Percentiles rank a stretch among this genome's conserved stretches.
phyloP scores from a whole-genome alignment of 2,329 filamentous ascomycete species.

The Ceratocystis papillata region DNA sequence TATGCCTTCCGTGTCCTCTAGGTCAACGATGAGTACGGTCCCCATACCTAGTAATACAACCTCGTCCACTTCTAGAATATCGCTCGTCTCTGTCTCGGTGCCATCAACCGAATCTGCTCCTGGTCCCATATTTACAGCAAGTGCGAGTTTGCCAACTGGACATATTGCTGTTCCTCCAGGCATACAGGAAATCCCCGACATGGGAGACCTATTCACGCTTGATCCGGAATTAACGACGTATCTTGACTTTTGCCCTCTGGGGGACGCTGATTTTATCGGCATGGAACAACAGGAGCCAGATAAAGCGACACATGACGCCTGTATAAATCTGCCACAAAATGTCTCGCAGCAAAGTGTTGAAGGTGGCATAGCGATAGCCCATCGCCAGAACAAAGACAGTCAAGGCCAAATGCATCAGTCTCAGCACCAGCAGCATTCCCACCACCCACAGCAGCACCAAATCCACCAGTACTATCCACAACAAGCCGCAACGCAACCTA shows the following conservation, averaged over 20 bases:
- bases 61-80: neutral
- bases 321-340: neutral
- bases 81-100: neutral
- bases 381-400: neutral
- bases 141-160: neutral
- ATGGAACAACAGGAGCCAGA: neutral
- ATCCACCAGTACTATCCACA: neutral
- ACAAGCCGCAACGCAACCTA: neutral
- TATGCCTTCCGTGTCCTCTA: neutral
- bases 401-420: neutral
- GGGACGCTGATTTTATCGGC: neutral
- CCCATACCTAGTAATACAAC: neutral
- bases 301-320: neutral
- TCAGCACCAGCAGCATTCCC: neutral
- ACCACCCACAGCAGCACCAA: neutral
- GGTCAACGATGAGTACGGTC: neutral
- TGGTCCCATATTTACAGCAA: neutral
- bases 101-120: neutral
- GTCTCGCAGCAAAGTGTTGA: neutral
- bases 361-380: neutral
- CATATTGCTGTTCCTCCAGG: neutral
- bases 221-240: slow-evolving; percentile 6
- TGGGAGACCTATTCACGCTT: neutral
- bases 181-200: neutral
- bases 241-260: neutral